phyloP scores from a whole-genome alignment of 371 early-diverging fungal genomes.

The Furculomyces boomerangus region DNA sequence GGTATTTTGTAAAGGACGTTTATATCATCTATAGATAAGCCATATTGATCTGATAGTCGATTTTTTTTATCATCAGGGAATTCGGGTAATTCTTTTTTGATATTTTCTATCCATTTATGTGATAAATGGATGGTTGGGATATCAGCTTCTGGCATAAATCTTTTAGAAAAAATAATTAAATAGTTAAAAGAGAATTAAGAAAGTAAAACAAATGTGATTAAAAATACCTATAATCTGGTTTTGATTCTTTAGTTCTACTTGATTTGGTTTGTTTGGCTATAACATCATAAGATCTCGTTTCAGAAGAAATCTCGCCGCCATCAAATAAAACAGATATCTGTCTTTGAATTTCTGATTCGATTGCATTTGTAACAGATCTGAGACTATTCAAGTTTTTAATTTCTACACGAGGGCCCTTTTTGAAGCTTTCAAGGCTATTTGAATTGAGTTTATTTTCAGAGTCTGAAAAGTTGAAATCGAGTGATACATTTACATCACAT shows the following conservation, averaged over 20 bases:
- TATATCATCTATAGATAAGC: constrained; percentile 32
- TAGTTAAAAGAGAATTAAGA: not conserved
- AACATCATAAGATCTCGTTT: constrained; percentile 67
- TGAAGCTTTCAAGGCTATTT: constrained; percentile 16
- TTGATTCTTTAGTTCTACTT: constrained; percentile 60
- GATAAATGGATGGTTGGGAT: constrained; percentile 35
- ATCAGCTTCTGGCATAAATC: constrained; percentile 77
- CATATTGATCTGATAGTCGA: constrained; percentile 42
- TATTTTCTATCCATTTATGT: constrained; percentile 27
- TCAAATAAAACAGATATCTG: constrained; percentile 40
- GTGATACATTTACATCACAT: constrained; percentile 85
- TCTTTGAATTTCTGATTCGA: constrained; percentile 60
- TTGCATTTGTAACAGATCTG: constrained; percentile 30
- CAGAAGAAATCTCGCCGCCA: constrained; percentile 30
- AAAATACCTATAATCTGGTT: constrained; percentile 65
- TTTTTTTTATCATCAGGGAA: constrained; percentile 41
- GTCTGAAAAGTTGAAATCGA: constrained; percentile 18
- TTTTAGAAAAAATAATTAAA: not conserved
- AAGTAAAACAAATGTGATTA: not conserved
- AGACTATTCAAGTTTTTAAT: constrained; percentile 79
- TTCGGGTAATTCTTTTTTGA: constrained; percentile 39
- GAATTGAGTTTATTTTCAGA: constrained; percentile 1
- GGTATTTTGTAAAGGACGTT: constrained; percentile 49
- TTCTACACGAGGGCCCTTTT: constrained; percentile 58
- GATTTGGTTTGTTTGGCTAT: constrained; percentile 36